Evolutionary conservation across 2,329 filamentous ascomycete genomes (phyloP).

Genomic region (Alternaria sp.): DNA sequence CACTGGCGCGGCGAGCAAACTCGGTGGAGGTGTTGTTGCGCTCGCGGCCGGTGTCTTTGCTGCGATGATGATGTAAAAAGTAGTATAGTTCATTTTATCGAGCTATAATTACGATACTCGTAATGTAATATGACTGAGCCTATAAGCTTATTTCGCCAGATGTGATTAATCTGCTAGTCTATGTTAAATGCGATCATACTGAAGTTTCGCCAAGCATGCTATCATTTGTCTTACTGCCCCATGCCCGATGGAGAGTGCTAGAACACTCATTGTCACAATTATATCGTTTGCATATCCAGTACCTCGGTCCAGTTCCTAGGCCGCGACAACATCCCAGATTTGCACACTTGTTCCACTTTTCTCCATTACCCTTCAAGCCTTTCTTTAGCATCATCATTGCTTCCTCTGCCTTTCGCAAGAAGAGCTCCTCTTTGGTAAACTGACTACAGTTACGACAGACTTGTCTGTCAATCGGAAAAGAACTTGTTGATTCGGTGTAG

Average conservation of each 20-base stretch:
- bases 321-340: constrained; percentile 13
- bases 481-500: neutral
- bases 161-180: neutral
- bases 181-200: neutral
- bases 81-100: neutral
- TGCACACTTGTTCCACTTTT: constrained; percentile 21
- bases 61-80: constrained; percentile 17
- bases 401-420: constrained; percentile 15
- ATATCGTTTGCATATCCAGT: constrained; percentile 29
- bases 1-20: constrained; percentile 24
- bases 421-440: constrained; percentile 11
- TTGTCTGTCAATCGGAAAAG: neutral
- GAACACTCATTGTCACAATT: constrained; percentile 26
- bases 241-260: constrained; percentile 22
- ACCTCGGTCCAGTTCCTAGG: constrained; percentile 29
- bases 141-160: neutral
- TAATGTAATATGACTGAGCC: neutral
- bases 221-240: constrained; percentile 2
- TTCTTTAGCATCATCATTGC: constrained; percentile 26
- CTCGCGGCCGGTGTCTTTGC: constrained; percentile 21
- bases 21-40: constrained; percentile 13
- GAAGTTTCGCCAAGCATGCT: constrained; percentile 1
- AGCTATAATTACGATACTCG: neutral
- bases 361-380: constrained; percentile 13
- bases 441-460: constrained; percentile 29